phyloP scores from a whole-genome alignment of 768 basidiomycete genomes.

The Phlebiopsis gigantea region DNA sequence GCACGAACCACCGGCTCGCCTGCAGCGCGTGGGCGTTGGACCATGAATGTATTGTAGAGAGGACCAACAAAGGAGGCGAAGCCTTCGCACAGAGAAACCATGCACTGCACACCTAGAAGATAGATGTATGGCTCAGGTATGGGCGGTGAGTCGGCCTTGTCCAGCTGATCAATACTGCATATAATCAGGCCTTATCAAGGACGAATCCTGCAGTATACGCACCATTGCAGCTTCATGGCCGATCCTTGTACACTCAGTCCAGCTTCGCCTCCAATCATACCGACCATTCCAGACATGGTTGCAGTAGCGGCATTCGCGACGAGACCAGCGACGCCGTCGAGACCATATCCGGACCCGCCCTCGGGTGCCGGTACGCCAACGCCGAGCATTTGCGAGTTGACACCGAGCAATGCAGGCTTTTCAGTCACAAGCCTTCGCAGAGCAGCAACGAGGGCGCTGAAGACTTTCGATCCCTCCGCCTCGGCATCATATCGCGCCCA shows the following conservation, averaged over 20 bases:
- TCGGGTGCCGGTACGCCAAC: conserved; percentile 51
- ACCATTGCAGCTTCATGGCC: conserved; percentile 92
- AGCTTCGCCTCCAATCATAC: conserved; percentile 70
- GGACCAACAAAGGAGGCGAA: conserved; percentile 71
- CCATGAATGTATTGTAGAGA: conserved; percentile 65
- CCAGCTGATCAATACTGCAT: conserved; percentile 90
- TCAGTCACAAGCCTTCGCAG: conserved; percentile 86
- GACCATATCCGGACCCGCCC: conserved; percentile 35
- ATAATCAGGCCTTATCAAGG: neutral
- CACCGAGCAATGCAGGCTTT: conserved; percentile 80
- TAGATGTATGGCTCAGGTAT: conserved; percentile 95
- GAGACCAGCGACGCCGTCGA: conserved; percentile 75
- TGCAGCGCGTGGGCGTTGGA: conserved; percentile 55
- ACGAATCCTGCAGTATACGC: conserved; percentile 20
- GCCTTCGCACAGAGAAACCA: conserved; percentile 83
- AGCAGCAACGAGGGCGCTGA: conserved; percentile 72
- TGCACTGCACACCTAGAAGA: conserved; percentile 84
- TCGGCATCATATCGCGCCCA: conserved; percentile 73
- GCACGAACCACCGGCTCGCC: conserved; percentile 65
- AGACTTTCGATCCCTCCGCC: conserved; percentile 59
- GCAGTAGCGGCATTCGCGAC: conserved; percentile 80
- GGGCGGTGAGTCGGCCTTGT: conserved; percentile 91
- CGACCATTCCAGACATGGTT: conserved; percentile 78
- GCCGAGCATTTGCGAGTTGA: conserved; percentile 75
- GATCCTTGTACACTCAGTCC: conserved; percentile 71